phyloP scores from a whole-genome alignment of 83 land plant species.

The Picea mariana region DNA sequence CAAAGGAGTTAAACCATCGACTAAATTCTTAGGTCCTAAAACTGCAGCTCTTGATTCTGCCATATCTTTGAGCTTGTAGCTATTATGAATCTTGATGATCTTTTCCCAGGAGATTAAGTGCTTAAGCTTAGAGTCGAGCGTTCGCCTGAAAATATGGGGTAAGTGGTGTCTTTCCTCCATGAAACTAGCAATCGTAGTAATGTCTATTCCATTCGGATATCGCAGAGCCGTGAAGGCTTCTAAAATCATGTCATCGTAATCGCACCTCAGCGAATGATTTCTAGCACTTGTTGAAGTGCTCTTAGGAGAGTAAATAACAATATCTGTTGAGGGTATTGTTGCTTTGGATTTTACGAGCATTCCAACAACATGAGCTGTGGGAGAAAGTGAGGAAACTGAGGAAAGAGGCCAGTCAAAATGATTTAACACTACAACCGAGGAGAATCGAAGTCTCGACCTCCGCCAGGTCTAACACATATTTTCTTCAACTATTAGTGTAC shows the following conservation, averaged over 20 bases:
- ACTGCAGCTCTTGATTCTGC: not conserved
- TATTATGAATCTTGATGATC: slow-evolving; percentile 25
- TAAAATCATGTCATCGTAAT: no score
- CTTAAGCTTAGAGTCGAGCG: slow-evolving; percentile 28
- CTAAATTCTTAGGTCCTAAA: not conserved
- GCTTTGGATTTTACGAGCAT: not conserved
- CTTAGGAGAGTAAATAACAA: slow-evolving; percentile 1
- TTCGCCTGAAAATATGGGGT: slow-evolving; percentile 22
- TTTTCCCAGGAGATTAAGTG: slow-evolving; percentile 21
- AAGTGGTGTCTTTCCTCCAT: slow-evolving; percentile 45
- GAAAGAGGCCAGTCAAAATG: not conserved
- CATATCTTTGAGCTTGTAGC: not conserved
- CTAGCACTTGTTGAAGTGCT: slow-evolving; percentile 5
- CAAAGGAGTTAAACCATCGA: no score
- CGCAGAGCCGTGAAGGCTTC: slow-evolving; percentile 35
- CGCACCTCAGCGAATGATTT: no score
- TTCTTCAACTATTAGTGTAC: no score
- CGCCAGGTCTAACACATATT: no score
- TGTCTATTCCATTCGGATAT: slow-evolving; percentile 46
- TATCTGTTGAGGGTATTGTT: not conserved
- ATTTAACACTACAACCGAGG: no score
- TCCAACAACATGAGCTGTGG: slow-evolving; percentile 5
- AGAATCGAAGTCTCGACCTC: no score
- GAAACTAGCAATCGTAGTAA: slow-evolving; percentile 31
- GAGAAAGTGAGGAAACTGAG: not conserved